Conservation (phyloP, 495 filamentous ascomycete genomes). For the Thozetella sp. region DNA sequence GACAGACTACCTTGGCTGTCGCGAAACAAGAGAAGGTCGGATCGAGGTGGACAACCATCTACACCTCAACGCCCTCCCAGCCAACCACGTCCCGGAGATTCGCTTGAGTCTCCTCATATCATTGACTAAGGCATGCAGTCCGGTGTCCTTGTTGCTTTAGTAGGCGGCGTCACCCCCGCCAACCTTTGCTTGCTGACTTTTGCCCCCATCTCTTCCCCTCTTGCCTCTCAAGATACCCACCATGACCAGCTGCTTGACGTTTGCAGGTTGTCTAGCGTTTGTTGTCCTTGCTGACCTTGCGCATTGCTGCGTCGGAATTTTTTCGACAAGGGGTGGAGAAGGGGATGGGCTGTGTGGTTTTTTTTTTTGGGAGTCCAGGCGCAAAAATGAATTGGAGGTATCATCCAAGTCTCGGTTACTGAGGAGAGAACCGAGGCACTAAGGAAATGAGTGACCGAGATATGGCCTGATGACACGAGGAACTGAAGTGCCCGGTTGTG, state of each 20-base stretch:
- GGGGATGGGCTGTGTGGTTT: neutral
- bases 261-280: neutral
- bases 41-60: neutral
- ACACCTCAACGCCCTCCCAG: neutral
- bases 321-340: neutral
- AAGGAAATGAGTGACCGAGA: no score
- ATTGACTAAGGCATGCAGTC: slow-evolving; percentile 4
- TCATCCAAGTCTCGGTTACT: no score
- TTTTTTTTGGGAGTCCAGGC: no score
- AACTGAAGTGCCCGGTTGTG: no score
- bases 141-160: neutral
- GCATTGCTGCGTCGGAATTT: neutral
- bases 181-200: slow-evolving; percentile 2
- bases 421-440: no score
- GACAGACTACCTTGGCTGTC: neutral
- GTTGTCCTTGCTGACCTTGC: neutral
- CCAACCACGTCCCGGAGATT: slow-evolving; percentile 6
- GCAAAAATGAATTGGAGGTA: no score
- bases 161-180: neutral
- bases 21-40: neutral
- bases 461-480: no score
- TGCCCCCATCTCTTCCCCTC: neutral
- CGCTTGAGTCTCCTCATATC: neutral
- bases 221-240: neutral
- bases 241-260: neutral